These are phyloP conservation scores for Kazachstania sp. DNA, from an alignment of 1,139 yeast genomes.

Conservation along the genomic window DNA sequence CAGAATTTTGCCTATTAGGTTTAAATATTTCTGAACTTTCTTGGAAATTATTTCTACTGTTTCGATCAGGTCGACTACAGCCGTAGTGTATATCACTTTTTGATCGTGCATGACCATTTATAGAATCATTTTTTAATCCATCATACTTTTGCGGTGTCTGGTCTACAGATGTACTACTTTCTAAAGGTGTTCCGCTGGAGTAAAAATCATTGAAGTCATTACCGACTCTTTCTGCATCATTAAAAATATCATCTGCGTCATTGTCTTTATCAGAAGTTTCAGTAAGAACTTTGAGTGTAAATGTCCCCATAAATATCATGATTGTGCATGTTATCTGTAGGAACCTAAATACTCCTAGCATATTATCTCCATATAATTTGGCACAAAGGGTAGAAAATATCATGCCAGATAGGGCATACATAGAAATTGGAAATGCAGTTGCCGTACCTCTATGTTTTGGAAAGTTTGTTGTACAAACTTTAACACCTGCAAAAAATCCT, in stretches of 20 bases:
- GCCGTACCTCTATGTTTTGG: slow-evolving; percentile 66
- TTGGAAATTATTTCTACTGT: too few species aligned
- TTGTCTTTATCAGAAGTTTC: background rate
- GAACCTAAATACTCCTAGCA: slow-evolving; percentile 35
- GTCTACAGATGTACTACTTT: background rate
- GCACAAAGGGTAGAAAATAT: slow-evolving; percentile 38
- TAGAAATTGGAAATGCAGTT: slow-evolving; percentile 52
- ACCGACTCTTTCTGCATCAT: background rate
- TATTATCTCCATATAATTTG: slow-evolving; percentile 36
- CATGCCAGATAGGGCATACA: slow-evolving; percentile 44
- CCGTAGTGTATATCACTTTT: background rate
- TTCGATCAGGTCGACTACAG: background rate
- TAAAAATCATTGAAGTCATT: background rate
- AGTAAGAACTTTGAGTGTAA: slow-evolving; percentile 20
- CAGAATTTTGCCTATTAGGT: background rate
- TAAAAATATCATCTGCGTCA: background rate
- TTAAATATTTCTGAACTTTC: background rate
- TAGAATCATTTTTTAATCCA: background rate
- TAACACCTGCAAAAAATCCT: slow-evolving; percentile 56
- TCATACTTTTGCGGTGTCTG: background rate
- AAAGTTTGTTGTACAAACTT: slow-evolving; percentile 61
- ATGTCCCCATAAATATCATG: slow-evolving; percentile 29
- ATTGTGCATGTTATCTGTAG: slow-evolving; percentile 27
- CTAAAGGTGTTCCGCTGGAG: background rate
- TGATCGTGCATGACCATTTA: background rate